Evolutionary conservation across 2,329 filamentous ascomycete species (phyloP), one percentile per base, ranked within the genome.

Genomic region (Colletotrichum orchidophilum): DNA sequence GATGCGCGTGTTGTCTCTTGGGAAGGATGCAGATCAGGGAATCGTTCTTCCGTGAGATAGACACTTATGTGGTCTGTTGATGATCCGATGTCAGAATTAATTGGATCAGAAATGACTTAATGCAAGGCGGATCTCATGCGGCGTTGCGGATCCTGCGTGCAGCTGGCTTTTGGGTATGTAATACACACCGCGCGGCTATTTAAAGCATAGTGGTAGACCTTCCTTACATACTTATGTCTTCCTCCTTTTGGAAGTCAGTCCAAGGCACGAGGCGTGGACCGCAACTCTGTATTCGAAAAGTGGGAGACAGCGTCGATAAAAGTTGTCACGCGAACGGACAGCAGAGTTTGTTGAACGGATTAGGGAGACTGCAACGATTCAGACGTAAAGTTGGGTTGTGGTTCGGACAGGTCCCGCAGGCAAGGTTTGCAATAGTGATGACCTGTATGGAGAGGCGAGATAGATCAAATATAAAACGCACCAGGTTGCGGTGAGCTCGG

Each of bases 41-140:
- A 57, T 55, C 61, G 33, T 46, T 42, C 18, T 42, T 39, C 21
- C 33, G 27, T 33, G n/a, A 59, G 18, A 60, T 7, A 33, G 63
- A 49, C 46, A 57, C n/a, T 9, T 50, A 18, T n/a, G 39, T 63
- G 68, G 64, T 59, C 58, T 59, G 58, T 63, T 39, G 33, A 63
- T 68, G 68, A 49, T 53, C 26, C 42, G 53, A 68, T 53, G 52
- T 35, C 21, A 49, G 57, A 71, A n/a, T 31, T 27, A 49, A 63
- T 68, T 55, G 64, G 64, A 67, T 18, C 35, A 62, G 49, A 26
- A 59, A 63, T 53, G 64, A 58, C 58, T 63, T 68, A 58, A 71
- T 63, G 68, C 64, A 46, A 53, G 50, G 64, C 68, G 57, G 63
- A 50, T 39, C 50, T n/a, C 42, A 46, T 62, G 31, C 58, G 42